phyloP scores from a whole-genome alignment of 148 eudicot genomes.

The Cornus florida region DNA sequence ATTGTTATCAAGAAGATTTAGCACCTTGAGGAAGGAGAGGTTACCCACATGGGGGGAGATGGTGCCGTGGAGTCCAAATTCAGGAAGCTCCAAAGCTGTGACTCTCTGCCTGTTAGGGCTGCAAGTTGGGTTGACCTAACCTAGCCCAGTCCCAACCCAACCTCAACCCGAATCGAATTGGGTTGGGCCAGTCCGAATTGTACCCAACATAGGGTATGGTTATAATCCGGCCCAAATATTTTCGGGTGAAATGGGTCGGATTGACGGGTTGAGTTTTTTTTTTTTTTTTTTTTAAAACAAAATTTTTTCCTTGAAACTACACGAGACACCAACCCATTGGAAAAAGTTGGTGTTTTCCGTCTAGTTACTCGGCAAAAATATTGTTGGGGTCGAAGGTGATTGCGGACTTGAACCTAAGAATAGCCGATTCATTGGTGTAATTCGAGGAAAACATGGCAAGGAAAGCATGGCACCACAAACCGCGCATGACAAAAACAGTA shows the following conservation, averaged over 20 bases:
- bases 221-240: no score
- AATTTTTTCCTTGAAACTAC: no score
- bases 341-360: not conserved
- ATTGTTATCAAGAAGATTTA: slow-evolving; percentile 16
- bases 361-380: not conserved
- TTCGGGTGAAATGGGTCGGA: no score
- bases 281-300: no score
- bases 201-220: no score
- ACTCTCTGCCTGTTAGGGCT: not conserved
- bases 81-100: not conserved
- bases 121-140: no score
- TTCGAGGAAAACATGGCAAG: not conserved
- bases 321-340: not conserved
- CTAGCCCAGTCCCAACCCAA: no score
- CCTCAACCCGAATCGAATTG: no score
- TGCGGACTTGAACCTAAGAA: not conserved
- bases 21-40: not conserved
- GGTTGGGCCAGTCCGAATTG: no score
- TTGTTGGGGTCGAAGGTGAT: not conserved
- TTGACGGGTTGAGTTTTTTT: no score
- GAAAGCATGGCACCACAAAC: no score
- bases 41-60: slow-evolving; percentile 17
- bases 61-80: slow-evolving; percentile 5
- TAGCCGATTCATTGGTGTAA: not conserved
- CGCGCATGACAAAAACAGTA: no score